A percentile compares a stretch with the other conserved stretches of the same genome.
Evolutionary conservation across 2,329 filamentous ascomycete genomes (phyloP).

Genomic region (Tolypocladium album): DNA sequence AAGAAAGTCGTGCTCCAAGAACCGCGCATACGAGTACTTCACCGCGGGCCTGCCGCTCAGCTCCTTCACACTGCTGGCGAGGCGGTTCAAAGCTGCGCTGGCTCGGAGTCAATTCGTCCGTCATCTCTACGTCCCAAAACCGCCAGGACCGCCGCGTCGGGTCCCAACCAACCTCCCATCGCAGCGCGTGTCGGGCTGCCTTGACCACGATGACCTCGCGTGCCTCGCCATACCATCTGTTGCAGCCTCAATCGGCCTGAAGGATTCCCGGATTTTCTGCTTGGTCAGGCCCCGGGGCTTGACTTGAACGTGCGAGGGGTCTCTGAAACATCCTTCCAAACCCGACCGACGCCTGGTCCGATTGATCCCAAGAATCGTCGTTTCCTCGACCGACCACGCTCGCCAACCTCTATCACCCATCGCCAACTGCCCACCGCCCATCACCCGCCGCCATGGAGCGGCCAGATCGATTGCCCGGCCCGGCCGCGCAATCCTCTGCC

Average conservation of each 20-base stretch:
- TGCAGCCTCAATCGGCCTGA: constrained; percentile 20
- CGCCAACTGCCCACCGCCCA: constrained; percentile 9
- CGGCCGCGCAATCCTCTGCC: constrained; percentile 13
- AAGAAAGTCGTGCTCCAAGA: background rate
- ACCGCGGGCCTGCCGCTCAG: background rate
- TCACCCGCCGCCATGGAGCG: constrained; percentile 20
- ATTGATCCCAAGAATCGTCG: constrained; percentile 8
- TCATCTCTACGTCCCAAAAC: background rate
- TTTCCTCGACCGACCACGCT: constrained; percentile 2
- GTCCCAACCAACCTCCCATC: background rate
- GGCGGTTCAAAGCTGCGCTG: background rate
- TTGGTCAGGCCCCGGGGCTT: constrained; percentile 11
- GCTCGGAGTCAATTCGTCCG: background rate
- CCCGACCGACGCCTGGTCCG: constrained; percentile 6
- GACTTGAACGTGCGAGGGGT: constrained; percentile 11
- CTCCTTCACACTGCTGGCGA: background rate
- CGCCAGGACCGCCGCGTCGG: background rate
- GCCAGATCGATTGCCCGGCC: constrained; percentile 19
- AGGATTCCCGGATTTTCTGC: constrained; percentile 4
- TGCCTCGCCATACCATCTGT: constrained; percentile 10
- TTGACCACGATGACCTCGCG: constrained; percentile 19
- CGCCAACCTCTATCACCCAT: background rate
- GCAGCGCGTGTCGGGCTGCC: constrained; percentile 1
- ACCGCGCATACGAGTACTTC: background rate
- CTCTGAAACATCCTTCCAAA: constrained; percentile 18